Evolutionary conservation across 2,329 filamentous ascomycete species (phyloP).

Genomic region (Alternaria gaisen): DNA sequence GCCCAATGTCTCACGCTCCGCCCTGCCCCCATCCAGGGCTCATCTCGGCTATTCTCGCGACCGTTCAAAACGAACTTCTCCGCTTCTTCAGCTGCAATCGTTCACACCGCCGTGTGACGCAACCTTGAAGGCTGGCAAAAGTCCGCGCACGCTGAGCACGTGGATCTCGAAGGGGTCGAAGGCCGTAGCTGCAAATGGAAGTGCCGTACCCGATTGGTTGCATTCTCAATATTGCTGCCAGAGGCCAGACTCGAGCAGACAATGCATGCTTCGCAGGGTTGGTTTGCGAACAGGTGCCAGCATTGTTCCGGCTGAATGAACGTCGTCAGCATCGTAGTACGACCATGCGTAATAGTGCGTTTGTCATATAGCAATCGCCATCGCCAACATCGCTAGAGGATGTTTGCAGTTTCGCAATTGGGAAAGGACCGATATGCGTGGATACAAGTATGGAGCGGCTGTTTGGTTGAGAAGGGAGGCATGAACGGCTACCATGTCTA

Average conservation of each 20-base stretch:
- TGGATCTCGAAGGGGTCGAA: slow-evolving; percentile 3
- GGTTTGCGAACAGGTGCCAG: neutral
- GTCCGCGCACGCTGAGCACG: slow-evolving; percentile 16
- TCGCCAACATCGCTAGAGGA: neutral
- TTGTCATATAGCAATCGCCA: slow-evolving; percentile 6
- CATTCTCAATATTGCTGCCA: slow-evolving; percentile 6
- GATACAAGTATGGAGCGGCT: slow-evolving; percentile 2
- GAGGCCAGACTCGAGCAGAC: neutral
- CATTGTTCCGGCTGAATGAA: slow-evolving; percentile 5
- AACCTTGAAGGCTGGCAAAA: slow-evolving; percentile 4
- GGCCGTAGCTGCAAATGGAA: slow-evolving; percentile 7
- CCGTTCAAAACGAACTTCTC: slow-evolving; percentile 24
- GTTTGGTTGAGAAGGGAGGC: slow-evolving; percentile 2
- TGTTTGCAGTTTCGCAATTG: neutral
- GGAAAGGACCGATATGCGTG: slow-evolving; percentile 5
- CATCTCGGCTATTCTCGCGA: slow-evolving; percentile 42
- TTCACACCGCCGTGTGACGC: slow-evolving; percentile 31
- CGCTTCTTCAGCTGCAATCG: slow-evolving; percentile 27
- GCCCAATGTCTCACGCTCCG: slow-evolving; percentile 20
- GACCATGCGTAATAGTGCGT: slow-evolving; percentile 1
- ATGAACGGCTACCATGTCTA: slow-evolving; percentile 6
- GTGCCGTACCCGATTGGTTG: slow-evolving; percentile 22
- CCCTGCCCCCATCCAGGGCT: slow-evolving; percentile 20
- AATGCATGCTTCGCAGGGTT: neutral
- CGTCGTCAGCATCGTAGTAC: neutral